Conservation (phyloP, 1,284 basidiomycete species). For the Psilocybe mexicana region DNA sequence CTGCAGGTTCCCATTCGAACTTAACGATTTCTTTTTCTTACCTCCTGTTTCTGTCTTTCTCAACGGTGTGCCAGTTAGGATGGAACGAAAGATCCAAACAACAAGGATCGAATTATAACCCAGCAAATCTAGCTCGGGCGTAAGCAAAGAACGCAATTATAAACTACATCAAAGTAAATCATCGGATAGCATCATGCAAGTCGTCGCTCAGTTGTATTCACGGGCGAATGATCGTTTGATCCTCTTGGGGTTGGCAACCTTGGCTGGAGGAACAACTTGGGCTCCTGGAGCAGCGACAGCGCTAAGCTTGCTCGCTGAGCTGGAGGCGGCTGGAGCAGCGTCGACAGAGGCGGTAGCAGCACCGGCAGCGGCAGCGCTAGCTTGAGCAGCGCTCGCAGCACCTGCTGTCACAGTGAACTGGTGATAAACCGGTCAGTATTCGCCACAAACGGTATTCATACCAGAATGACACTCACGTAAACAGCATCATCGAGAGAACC, state of each 20-base stretch:
- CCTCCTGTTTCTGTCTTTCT: background rate
- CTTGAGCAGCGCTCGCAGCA: constrained; percentile 8
- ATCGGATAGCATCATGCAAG: background rate
- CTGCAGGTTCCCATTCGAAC: too few relatives aligned
- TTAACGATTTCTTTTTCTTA: too few relatives aligned
- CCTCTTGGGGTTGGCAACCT: constrained; percentile 7
- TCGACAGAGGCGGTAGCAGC: constrained; percentile 12
- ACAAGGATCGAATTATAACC: constrained; percentile 16
- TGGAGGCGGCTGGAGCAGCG: constrained; percentile 16
- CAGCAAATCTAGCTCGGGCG: constrained; percentile 18
- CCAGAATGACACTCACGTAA: constrained; percentile 38
- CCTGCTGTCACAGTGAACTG: constrained; percentile 48
- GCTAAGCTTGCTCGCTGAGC: constrained; percentile 9
- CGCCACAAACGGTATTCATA: constrained; percentile 1
- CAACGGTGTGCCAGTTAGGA: background rate
- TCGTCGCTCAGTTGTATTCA: constrained; percentile 7
- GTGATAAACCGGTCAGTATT: background rate
- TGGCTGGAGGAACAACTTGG: constrained; percentile 12
- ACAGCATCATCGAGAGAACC: constrained; percentile 51
- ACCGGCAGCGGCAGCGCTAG: constrained; percentile 15
- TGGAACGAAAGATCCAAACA: constrained; percentile 9
- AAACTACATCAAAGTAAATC: background rate
- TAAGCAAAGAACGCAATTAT: constrained; percentile 2
- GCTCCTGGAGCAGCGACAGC: constrained; percentile 11
- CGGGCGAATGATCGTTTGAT: constrained; percentile 6